These are phyloP conservation scores for Penicillium argentinense DNA, from an alignment of 495 filamentous ascomycete genomes.

Conservation along the genomic window DNA sequence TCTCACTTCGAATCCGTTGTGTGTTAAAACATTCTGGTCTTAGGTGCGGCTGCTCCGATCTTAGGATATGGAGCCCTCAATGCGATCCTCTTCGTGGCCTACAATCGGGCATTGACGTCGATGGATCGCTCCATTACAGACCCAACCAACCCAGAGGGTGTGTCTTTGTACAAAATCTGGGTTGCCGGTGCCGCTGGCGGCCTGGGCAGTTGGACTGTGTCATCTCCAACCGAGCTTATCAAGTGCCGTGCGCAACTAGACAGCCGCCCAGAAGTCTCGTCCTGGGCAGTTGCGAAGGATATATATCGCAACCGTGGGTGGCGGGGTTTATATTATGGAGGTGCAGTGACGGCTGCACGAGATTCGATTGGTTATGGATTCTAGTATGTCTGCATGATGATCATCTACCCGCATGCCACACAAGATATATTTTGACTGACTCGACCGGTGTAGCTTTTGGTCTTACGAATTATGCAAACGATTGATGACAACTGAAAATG, in stretches of 20 bases:
- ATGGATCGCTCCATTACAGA: slow-evolving; percentile 48
- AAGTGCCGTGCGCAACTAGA: slow-evolving; percentile 79
- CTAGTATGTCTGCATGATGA: slow-evolving; percentile 52
- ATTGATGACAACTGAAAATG: slow-evolving; percentile 41
- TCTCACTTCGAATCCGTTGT: neutral
- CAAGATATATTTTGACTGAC: slow-evolving; percentile 12
- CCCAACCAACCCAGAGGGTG: slow-evolving; percentile 36
- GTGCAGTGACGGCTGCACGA: slow-evolving; percentile 72
- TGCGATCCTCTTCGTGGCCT: slow-evolving; percentile 79
- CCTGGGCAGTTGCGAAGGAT: slow-evolving; percentile 61
- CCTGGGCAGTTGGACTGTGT: slow-evolving; percentile 76
- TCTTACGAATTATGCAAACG: slow-evolving; percentile 74
- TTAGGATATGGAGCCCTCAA: slow-evolving; percentile 88
- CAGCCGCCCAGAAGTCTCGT: slow-evolving; percentile 39
- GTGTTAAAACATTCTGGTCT: slow-evolving; percentile 1
- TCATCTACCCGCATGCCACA: neutral
- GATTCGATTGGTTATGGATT: slow-evolving; percentile 90
- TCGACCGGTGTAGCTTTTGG: slow-evolving; percentile 60
- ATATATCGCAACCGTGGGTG: slow-evolving; percentile 62
- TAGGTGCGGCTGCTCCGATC: slow-evolving; percentile 76
- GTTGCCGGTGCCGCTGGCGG: slow-evolving; percentile 74
- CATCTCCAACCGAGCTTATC: slow-evolving; percentile 81
- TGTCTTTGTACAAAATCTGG: slow-evolving; percentile 57
- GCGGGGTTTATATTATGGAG: slow-evolving; percentile 73
- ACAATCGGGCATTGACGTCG: slow-evolving; percentile 70